Evolutionary conservation across 305 asterid genomes (phyloP).

Genomic region (Rubia balearica): DNA sequence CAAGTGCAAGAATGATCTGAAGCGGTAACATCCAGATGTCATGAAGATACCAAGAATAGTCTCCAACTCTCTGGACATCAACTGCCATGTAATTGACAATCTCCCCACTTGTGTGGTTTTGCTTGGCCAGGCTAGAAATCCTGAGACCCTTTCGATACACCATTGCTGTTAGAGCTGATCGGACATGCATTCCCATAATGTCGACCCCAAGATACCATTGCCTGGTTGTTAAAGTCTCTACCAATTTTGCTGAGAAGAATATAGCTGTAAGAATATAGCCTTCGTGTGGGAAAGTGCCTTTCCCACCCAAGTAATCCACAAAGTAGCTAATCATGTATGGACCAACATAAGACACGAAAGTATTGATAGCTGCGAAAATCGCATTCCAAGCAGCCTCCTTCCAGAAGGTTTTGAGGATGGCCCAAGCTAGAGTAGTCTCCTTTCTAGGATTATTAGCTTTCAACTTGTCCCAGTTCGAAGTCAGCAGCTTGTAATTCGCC

Average conservation of each 20-base stretch:
- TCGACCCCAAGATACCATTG: slow-evolving; percentile 99
- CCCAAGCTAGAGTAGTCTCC: slow-evolving; percentile 83
- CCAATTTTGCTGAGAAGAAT: slow-evolving; percentile 76
- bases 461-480: slow-evolving; percentile 79
- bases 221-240: slow-evolving; percentile 76
- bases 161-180: slow-evolving; percentile 98
- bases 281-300: slow-evolving; percentile 64
- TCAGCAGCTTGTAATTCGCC: slow-evolving; percentile 64
- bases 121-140: slow-evolving; percentile 88
- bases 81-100: slow-evolving; percentile 97
- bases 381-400: slow-evolving; percentile 92
- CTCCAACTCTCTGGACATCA: slow-evolving; percentile 99
- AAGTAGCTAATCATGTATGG: slow-evolving; percentile 96
- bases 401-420: slow-evolving; percentile 83
- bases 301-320: slow-evolving; percentile 82
- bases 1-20: slow-evolving; percentile 91
- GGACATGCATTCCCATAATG: slow-evolving; percentile 94
- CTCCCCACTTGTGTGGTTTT: slow-evolving; percentile 87
- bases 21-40: slow-evolving; percentile 99
- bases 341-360: slow-evolving; percentile 90
- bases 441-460: slow-evolving; percentile 51
- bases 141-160: slow-evolving; percentile 84
- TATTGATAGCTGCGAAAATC: slow-evolving; percentile 72
- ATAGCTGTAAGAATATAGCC: slow-evolving; percentile 88
- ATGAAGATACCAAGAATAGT: slow-evolving; percentile 95